Conservation (phyloP, 345 rosid genomes). For the Raphanus raphanistrum region DNA sequence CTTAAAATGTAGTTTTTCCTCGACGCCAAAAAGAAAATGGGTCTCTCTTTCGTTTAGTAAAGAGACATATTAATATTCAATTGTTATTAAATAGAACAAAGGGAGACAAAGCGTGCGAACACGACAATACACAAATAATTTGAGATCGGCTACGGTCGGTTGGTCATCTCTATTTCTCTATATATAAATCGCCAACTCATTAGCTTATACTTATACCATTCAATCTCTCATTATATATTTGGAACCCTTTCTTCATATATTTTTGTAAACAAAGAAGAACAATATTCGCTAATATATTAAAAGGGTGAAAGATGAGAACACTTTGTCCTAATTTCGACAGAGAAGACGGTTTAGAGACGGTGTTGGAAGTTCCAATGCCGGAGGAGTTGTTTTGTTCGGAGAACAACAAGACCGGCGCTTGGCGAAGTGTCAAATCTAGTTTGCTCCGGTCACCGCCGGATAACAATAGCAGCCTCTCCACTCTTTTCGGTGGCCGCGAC, state of each 20-base stretch:
- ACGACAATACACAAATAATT: conserved; percentile 39
- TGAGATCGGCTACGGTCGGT: conserved; percentile 39
- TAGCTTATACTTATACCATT: conserved; percentile 8
- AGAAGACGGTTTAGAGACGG: conserved; percentile 81
- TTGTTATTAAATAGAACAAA: conserved; percentile 5
- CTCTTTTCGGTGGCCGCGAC: conserved; percentile 33
- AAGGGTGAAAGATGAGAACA: conserved; percentile 57
- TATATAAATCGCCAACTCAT: conserved; percentile 24
- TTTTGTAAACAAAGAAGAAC: conserved; percentile 15
- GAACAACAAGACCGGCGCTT: conserved; percentile 33
- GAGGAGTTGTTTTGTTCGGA: conserved; percentile 65
- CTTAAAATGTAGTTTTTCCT: background rate
- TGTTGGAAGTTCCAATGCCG: conserved; percentile 84
- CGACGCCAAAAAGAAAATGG: background rate
- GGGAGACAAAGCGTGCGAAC: conserved; percentile 45
- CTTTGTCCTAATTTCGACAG: conserved; percentile 77
- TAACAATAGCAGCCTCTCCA: conserved; percentile 17
- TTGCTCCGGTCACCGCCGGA: conserved; percentile 38
- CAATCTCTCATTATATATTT: conserved; percentile 19
- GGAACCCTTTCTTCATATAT: conserved; percentile 2
- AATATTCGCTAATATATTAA: background rate
- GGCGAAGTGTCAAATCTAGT: conserved; percentile 39
- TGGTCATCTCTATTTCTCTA: conserved; percentile 26
- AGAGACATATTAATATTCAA: background rate
- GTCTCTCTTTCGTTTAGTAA: background rate